Evolutionary conservation across 139 green algal genomes (phyloP).

Genomic region (Picochlorum sp.): DNA sequence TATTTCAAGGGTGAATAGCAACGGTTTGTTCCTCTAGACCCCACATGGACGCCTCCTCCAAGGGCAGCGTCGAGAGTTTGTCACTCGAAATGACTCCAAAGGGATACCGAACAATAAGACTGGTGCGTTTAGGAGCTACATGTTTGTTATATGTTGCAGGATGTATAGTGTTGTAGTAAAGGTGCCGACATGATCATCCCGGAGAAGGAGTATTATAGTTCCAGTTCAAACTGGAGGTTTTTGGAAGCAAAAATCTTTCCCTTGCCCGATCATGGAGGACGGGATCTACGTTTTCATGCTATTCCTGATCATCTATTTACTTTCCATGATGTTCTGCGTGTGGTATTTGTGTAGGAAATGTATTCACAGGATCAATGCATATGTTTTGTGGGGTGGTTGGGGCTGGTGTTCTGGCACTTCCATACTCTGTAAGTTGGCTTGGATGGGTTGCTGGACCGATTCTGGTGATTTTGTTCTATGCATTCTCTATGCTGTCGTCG

Average conservation of each 20-base stretch:
- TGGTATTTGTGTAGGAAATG: not conserved
- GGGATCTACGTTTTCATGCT: too few species aligned
- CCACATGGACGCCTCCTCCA: not conserved
- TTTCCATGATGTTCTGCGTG: not conserved
- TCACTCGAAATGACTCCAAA: slow-evolving; percentile 4
- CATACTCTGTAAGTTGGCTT: slow-evolving; percentile 18
- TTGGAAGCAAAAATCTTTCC: too few species aligned
- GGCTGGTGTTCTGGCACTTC: slow-evolving; percentile 24
- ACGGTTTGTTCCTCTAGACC: too few species aligned
- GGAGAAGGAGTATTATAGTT: too few species aligned
- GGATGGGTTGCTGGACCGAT: slow-evolving; percentile 25
- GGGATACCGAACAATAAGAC: slow-evolving; percentile 8
- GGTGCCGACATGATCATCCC: too few species aligned
- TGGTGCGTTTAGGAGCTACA: not conserved
- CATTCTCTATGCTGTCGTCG: not conserved
- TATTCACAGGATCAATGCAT: slow-evolving; percentile 3
- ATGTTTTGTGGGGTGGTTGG: slow-evolving; percentile 11
- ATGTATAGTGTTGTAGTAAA: too few species aligned
- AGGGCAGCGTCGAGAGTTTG: not conserved
- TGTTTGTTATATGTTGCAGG: not conserved
- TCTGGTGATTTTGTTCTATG: slow-evolving; percentile 20
- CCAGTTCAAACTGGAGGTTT: too few species aligned
- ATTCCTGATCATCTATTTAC: too few species aligned
- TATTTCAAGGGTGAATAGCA: too few species aligned
- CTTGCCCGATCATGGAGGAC: too few species aligned